Percentiles rank a stretch among this genome's conserved stretches.
phyloP scores from a whole-genome alignment of 768 basidiomycete genomes.

The Filobasidium floriforme region DNA sequence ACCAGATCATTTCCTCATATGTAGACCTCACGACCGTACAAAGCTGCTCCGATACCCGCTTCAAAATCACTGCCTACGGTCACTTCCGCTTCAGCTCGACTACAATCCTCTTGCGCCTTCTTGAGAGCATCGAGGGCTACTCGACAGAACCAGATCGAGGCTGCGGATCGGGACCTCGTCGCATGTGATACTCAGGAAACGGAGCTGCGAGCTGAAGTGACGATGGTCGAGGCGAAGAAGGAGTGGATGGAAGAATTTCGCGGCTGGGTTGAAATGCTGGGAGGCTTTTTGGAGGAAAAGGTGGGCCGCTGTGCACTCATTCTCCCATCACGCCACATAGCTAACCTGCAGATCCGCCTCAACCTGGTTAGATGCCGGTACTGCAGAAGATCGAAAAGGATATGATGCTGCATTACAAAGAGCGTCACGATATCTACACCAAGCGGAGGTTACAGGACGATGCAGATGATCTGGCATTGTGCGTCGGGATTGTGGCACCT shows the following conservation, averaged over 20 bases:
- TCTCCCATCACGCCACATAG: background rate
- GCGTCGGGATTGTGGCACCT: constrained; percentile 54
- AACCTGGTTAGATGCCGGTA: constrained; percentile 40
- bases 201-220: constrained; percentile 46
- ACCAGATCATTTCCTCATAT: constrained; percentile 12
- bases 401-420: constrained; percentile 61
- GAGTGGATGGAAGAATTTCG: constrained; percentile 48
- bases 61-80: constrained; percentile 45
- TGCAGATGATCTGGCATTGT: constrained; percentile 65
- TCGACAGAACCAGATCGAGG: constrained; percentile 35
- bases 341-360: constrained; percentile 12
- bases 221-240: constrained; percentile 44
- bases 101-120: constrained; percentile 41
- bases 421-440: constrained; percentile 62
- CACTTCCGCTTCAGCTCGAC: constrained; percentile 37
- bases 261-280: constrained; percentile 47
- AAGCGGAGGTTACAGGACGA: constrained; percentile 68
- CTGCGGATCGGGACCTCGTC: constrained; percentile 37
- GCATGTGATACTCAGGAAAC: constrained; percentile 45
- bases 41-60: constrained; percentile 39
- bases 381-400: constrained; percentile 47
- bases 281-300: constrained; percentile 49
- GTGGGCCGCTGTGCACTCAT: constrained; percentile 30
- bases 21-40: constrained; percentile 19
- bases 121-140: constrained; percentile 33